Conservation (phyloP, 2,329 filamentous ascomycete species). For the Leptographium lundbergii region DNA sequence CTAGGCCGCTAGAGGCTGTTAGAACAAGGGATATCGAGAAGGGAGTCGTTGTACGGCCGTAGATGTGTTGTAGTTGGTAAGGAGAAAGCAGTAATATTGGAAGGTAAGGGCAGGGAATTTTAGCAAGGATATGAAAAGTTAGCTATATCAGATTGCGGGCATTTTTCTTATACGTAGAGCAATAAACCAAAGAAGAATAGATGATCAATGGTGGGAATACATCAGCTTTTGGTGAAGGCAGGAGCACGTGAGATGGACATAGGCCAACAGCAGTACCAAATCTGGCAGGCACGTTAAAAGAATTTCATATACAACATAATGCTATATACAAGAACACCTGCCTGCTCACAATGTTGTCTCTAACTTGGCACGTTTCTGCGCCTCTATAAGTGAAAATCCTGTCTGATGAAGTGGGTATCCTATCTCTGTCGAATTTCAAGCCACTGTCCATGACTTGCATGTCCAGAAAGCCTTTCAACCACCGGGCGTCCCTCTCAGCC, state of each 20-base stretch:
- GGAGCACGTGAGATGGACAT: not conserved
- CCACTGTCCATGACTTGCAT: not conserved
- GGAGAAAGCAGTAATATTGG: not conserved
- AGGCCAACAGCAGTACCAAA: not conserved
- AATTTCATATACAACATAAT: not conserved
- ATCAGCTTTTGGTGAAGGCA: not conserved
- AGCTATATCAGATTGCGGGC: not conserved
- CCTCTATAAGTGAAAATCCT: not conserved
- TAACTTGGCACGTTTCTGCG: not conserved
- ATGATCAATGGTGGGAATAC: not conserved
- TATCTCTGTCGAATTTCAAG: not conserved
- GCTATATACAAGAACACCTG: not conserved
- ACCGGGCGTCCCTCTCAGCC: not conserved
- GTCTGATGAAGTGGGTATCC: not conserved
- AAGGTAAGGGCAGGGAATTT: not conserved
- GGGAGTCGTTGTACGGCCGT: not conserved
- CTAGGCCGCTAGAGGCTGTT: not conserved
- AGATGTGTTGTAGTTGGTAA: not conserved
- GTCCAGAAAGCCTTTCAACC: not conserved
- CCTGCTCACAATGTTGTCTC: not conserved
- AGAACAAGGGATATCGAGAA: not conserved
- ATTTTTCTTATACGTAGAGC: not conserved
- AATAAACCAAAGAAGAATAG: not conserved
- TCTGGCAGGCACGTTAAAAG: not conserved
- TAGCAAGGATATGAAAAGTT: not conserved